These are phyloP conservation scores for Aspergillus biplanus DNA, from an alignment of 495 filamentous ascomycete genomes.

Conservation along the genomic window DNA sequence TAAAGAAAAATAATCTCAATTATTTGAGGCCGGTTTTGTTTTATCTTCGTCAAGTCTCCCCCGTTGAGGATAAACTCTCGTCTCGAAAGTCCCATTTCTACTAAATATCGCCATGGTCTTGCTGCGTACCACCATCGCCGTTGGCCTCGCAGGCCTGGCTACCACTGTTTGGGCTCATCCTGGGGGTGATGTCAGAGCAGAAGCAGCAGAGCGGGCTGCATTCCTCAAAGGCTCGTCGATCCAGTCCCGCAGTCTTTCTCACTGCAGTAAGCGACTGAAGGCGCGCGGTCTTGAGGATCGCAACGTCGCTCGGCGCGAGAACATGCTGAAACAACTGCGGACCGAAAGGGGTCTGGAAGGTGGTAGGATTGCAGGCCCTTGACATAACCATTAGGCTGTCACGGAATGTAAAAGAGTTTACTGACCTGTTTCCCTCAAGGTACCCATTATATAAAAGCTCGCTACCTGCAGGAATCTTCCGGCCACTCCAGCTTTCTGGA, in stretches of 20 bases:
- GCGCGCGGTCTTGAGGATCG: constrained; percentile 50
- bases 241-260: constrained; percentile 44
- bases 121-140: constrained; percentile 12
- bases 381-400: not conserved
- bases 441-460: constrained; percentile 27
- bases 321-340: constrained; percentile 35
- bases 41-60: too few species aligned
- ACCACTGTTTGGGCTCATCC: constrained; percentile 42
- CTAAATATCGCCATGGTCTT: too few species aligned
- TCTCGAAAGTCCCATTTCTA: too few species aligned
- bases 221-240: constrained; percentile 40
- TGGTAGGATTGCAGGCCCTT: constrained; percentile 21
- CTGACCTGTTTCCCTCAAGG: constrained; percentile 30
- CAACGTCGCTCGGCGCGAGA: constrained; percentile 49
- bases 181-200: constrained; percentile 49
- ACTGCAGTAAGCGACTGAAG: constrained; percentile 53
- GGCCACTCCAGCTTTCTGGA: too few species aligned
- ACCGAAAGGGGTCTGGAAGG: constrained; percentile 25
- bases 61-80: too few species aligned
- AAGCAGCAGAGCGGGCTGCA: constrained; percentile 48
- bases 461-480: constrained; percentile 9
- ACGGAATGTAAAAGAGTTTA: constrained; percentile 23
- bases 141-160: constrained; percentile 23
- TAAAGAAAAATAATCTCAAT: too few species aligned
- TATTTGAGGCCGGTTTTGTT: too few species aligned